Conservation (phyloP, 2,329 filamentous ascomycete genomes). For the Ophiostoma novo-ulmi region DNA sequence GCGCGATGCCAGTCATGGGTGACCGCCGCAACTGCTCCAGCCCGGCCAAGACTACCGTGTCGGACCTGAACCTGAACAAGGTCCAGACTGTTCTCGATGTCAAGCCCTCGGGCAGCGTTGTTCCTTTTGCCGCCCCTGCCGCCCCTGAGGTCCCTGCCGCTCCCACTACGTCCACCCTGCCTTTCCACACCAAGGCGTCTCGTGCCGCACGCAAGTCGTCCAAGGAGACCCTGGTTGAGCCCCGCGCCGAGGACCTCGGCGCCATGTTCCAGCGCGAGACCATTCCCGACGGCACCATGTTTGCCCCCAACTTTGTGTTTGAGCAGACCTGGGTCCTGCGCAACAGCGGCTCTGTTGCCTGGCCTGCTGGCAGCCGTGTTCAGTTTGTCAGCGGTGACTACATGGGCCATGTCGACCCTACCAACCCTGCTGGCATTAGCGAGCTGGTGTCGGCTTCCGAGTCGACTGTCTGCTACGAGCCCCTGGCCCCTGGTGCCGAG, state of each 20-base stretch:
- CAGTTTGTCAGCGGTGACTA: slow-evolving; percentile 91
- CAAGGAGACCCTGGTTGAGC: slow-evolving; percentile 14
- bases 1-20: slow-evolving; percentile 63
- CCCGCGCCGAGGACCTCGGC: slow-evolving; percentile 36
- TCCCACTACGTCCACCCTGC: neutral
- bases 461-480: slow-evolving; percentile 67
- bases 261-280: slow-evolving; percentile 72
- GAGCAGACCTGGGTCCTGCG: slow-evolving; percentile 87
- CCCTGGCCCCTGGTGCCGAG: slow-evolving; percentile 68
- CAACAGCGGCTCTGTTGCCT: slow-evolving; percentile 72
- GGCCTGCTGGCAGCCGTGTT: slow-evolving; percentile 86
- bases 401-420: slow-evolving; percentile 86
- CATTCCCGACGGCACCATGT: slow-evolving; percentile 68
- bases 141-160: neutral
- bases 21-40: slow-evolving; percentile 44
- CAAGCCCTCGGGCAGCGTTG: slow-evolving; percentile 44
- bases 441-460: slow-evolving; percentile 75
- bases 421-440: slow-evolving; percentile 69
- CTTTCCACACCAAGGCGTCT: neutral
- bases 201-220: neutral
- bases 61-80: slow-evolving; percentile 22
- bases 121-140: neutral
- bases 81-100: slow-evolving; percentile 66
- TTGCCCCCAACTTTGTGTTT: slow-evolving; percentile 68
- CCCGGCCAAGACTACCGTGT: slow-evolving; percentile 22